phyloP scores from a whole-genome alignment of 192 early-diverging fungal species.

The Backusella tarrabulga region DNA sequence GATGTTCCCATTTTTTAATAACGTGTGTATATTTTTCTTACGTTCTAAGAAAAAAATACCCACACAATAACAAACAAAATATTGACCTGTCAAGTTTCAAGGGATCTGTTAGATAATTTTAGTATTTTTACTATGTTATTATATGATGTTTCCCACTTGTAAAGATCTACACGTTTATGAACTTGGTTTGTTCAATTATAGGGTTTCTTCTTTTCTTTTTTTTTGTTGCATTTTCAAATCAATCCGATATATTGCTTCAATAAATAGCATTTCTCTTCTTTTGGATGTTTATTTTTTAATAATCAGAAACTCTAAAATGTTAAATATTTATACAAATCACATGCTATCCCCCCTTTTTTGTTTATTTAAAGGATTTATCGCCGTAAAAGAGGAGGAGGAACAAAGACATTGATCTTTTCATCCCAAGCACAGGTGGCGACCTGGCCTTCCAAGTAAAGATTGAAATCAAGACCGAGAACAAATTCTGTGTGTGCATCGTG shows the following conservation, averaged over 20 bases:
- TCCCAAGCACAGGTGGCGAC: slow-evolving; percentile 98
- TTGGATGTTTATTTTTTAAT: background rate
- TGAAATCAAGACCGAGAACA: slow-evolving; percentile 94
- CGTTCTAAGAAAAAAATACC: background rate
- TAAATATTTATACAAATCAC: slow-evolving; percentile 4
- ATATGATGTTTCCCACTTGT: background rate
- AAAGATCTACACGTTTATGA: background rate
- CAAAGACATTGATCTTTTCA: slow-evolving; percentile 75
- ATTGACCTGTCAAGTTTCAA: background rate
- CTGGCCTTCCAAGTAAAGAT: slow-evolving; percentile 81
- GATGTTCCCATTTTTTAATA: too few relatives aligned
- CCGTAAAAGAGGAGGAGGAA: slow-evolving; percentile 32
- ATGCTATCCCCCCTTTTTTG: background rate
- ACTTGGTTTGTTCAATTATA: background rate
- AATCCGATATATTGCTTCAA: background rate
- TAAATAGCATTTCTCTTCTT: background rate
- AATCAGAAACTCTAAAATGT: background rate
- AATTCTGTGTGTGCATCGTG: slow-evolving; percentile 94
- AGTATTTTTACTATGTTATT: background rate
- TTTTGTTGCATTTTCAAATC: background rate
- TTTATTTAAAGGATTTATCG: slow-evolving; percentile 15
- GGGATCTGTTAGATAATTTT: background rate
- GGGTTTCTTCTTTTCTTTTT: background rate
- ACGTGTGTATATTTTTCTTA: background rate
- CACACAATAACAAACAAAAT: background rate